Percentiles rank a stretch among this genome's conserved stretches.
These are phyloP conservation scores for Trichocladium antarcticum DNA, from an alignment of 495 filamentous ascomycete genomes.

Conservation along the genomic window DNA sequence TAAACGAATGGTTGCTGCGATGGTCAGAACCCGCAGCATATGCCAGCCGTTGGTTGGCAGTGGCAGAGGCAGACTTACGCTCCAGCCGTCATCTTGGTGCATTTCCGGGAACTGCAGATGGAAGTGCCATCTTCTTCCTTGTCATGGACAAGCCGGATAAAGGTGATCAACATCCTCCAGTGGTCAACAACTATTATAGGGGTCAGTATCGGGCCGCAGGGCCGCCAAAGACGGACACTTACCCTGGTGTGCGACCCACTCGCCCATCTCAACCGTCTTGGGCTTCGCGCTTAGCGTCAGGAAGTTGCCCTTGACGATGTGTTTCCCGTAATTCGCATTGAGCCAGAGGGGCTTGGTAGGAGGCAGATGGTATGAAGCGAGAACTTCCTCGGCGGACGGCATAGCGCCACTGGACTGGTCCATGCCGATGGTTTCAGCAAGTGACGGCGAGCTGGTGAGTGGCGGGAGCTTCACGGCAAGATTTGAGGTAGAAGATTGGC, in stretches of 20 bases:
- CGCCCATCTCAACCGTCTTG: conserved; percentile 81
- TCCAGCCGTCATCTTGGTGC: conserved; percentile 85
- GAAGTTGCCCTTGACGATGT: conserved; percentile 93
- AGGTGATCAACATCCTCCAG: conserved; percentile 69
- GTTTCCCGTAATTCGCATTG: conserved; percentile 63
- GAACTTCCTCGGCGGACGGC: conserved; percentile 36
- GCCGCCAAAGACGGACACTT: conserved; percentile 20
- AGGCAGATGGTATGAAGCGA: conserved; percentile 44
- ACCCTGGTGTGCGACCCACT: conserved; percentile 95
- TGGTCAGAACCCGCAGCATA: not conserved
- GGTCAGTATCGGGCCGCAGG: not conserved
- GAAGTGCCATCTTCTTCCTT: conserved; percentile 60
- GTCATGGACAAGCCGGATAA: conserved; percentile 72
- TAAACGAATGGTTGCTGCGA: conserved; percentile 72
- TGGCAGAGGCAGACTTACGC: conserved; percentile 49
- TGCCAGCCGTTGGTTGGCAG: not conserved
- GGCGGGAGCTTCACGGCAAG: conserved; percentile 24
- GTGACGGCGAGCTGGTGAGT: conserved; percentile 24
- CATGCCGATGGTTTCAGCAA: conserved; percentile 29
- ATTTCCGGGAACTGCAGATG: conserved; percentile 72
- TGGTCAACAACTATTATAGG: conserved; percentile 66
- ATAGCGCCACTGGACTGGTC: conserved; percentile 24
- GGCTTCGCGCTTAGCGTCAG: conserved; percentile 86
- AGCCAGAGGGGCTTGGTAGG: conserved; percentile 31
- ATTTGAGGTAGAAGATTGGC: conserved; percentile 14